phyloP scores from a whole-genome alignment of 371 early-diverging fungal species.

The Syncephalastrum monosporum region DNA sequence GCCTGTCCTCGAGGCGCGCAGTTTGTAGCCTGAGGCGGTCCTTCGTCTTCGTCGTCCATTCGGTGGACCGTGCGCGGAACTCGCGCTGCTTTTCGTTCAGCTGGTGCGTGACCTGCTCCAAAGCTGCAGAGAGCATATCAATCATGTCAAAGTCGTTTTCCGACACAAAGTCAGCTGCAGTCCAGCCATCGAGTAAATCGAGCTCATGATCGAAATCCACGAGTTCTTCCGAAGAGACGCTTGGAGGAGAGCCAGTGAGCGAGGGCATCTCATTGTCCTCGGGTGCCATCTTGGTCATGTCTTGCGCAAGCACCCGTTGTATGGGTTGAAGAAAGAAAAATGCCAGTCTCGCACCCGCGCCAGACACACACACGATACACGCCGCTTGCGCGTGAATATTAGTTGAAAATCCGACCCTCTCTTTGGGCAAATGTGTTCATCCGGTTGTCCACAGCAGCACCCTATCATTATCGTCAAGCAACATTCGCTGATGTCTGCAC shows the following conservation, averaged over 20 bases:
- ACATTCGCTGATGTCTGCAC: too few relatives aligned
- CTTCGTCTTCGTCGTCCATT: slow-evolving; percentile 44
- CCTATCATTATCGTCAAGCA: too few relatives aligned
- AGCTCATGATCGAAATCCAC: slow-evolving; percentile 15
- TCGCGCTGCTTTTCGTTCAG: slow-evolving; percentile 42
- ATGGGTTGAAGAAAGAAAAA: too few relatives aligned
- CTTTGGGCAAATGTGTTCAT: too few relatives aligned
- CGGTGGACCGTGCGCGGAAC: slow-evolving; percentile 31
- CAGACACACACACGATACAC: too few relatives aligned
- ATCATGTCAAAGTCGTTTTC: slow-evolving; percentile 40
- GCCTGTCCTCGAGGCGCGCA: slow-evolving; percentile 35
- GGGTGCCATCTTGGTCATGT: too few relatives aligned
- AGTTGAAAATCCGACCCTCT: too few relatives aligned
- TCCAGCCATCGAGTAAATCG: slow-evolving; percentile 22
- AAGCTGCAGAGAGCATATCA: slow-evolving; percentile 39
- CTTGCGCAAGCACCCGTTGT: too few relatives aligned
- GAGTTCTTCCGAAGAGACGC: slow-evolving; percentile 10
- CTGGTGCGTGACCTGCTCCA: slow-evolving; percentile 49
- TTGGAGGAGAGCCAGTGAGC: slow-evolving; percentile 10
- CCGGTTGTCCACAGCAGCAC: too few relatives aligned
- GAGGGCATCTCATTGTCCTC: slow-evolving; percentile 3
- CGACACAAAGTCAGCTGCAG: slow-evolving; percentile 24
- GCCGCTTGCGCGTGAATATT: too few relatives aligned
- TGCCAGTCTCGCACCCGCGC: too few relatives aligned
- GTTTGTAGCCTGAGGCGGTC: slow-evolving; percentile 37